A percentile compares a stretch with the other conserved stretches of the same genome.
These are phyloP conservation scores for Astrocystis sublimbata DNA, from an alignment of 495 filamentous ascomycete species.

Conservation along the genomic window DNA sequence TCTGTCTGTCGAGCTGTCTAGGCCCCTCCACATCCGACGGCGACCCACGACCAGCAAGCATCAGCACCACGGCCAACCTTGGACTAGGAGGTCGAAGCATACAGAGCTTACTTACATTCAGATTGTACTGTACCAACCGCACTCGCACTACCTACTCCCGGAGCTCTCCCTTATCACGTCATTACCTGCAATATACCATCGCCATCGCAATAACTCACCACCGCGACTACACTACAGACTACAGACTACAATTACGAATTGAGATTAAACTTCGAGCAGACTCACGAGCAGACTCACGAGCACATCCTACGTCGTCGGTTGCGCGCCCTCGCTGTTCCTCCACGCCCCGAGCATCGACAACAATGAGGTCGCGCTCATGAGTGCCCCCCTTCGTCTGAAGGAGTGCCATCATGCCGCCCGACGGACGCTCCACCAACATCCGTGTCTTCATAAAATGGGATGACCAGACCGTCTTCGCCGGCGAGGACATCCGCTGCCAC, in stretches of 20 bases:
- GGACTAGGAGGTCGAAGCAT: neutral
- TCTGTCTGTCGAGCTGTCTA: too few species aligned
- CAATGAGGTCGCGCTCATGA: constrained; percentile 27
- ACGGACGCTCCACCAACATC: constrained; percentile 62
- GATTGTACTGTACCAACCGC: neutral
- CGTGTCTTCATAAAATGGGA: constrained; percentile 94
- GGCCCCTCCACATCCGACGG: constrained; percentile 4
- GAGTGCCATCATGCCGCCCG: constrained; percentile 45
- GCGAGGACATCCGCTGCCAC: constrained; percentile 88
- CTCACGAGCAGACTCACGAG: neutral
- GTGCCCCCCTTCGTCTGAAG: constrained; percentile 34
- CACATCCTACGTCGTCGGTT: neutral
- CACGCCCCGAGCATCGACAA: constrained; percentile 5
- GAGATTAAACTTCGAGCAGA: too few species aligned
- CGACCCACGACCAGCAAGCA: constrained; percentile 10
- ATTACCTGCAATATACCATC: neutral
- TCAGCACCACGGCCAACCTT: neutral
- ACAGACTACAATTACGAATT: too few species aligned
- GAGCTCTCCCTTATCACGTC: neutral
- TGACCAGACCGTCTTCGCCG: constrained; percentile 88
- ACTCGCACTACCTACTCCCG: neutral
- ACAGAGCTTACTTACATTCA: neutral
- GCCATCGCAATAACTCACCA: neutral
- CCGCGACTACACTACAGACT: neutral
- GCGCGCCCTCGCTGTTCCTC: neutral